Evolutionary conservation across 345 rosid genomes (phyloP).

Genomic region (Corchorus olitorius): DNA sequence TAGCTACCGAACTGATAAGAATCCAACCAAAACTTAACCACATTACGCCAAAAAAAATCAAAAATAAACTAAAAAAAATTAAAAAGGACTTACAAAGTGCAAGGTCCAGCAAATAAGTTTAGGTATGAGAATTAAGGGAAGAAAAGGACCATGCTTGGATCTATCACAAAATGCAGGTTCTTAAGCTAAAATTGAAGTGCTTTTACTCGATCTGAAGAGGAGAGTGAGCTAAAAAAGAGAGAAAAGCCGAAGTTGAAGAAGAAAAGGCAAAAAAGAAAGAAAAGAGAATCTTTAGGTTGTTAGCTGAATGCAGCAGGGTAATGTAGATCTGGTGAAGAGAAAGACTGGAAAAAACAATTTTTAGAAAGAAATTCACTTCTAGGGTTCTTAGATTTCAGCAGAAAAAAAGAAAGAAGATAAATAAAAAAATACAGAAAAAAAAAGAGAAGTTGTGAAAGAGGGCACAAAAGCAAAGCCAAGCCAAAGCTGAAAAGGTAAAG

Average conservation of each 20-base stretch:
- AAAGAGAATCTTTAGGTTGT: constrained; percentile 10
- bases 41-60: constrained; percentile 7
- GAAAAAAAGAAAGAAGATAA: not conserved
- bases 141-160: constrained; percentile 20
- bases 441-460: not conserved
- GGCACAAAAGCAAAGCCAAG: constrained; percentile 5
- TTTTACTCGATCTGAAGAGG: constrained; percentile 16
- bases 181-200: not conserved
- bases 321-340: constrained; percentile 27
- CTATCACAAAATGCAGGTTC: constrained; percentile 31
- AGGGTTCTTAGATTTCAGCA: constrained; percentile 19
- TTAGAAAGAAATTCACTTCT: not conserved
- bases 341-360: constrained; percentile 9
- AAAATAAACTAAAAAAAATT: not conserved
- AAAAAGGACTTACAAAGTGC: not conserved
- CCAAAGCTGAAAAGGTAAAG: not conserved
- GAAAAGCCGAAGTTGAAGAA: not conserved
- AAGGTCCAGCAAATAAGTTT: not conserved
- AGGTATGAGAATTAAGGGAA: not conserved
- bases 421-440: too few relatives aligned
- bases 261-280: not conserved
- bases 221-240: not conserved
- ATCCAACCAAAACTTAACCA: constrained; percentile 19
- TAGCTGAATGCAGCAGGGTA: constrained; percentile 14
- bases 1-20: constrained; percentile 27